Evolutionary conservation across 1,284 basidiomycete genomes (phyloP), one percentile per base, ranked within the genome.

Genomic region (Phylloboletellus chloephorus): DNA sequence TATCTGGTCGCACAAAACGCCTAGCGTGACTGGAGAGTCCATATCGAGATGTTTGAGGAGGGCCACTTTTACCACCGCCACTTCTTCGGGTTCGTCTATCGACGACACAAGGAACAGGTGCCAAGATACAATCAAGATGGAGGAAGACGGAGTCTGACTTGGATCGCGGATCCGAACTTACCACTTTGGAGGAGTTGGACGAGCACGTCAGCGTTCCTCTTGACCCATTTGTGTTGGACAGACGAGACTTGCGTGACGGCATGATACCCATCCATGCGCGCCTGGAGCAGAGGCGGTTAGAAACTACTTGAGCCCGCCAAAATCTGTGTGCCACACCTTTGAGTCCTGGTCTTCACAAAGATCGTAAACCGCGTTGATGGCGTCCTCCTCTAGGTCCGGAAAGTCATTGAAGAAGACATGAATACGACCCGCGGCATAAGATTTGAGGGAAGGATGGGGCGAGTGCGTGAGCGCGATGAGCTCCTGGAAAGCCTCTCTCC

Each of bases 111-210:
- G 36, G 21, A 15, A 29, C 8, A 36, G 15, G 26, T 30, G 39
- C 47, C 48, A 50, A n/a, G 47, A 31, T 16, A 20, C 52, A 40
- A 56, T 54, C 51, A 54, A 59, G 53, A 58, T n/a, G 33, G 39
- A 31, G 37, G 44, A 46, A 58, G 4, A 31, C 5, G 17, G 28
- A 3, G 34, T 29, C 37, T 41, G 31, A 32, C 17, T 37, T 17
- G 39, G 19, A 32, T 12, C 11, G 5, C 13, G 20, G n/a, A 20
- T n/a, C 12, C 16, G 20, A 13, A 70, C 78, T 55, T 54, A 84
- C 82, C 82, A 51, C 76, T 80, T 59, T 85, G 83, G 4, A 85
- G 67, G n/a, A 85, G 60, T 48, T 85, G 82, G 12, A 86, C 68
- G 21, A 85, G 64, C 4, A 85, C 82, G 58, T 85, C 82, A 2